These are phyloP conservation scores for Anthostomella pinea DNA, from an alignment of 2,329 filamentous ascomycete genomes.

Conservation along the genomic window DNA sequence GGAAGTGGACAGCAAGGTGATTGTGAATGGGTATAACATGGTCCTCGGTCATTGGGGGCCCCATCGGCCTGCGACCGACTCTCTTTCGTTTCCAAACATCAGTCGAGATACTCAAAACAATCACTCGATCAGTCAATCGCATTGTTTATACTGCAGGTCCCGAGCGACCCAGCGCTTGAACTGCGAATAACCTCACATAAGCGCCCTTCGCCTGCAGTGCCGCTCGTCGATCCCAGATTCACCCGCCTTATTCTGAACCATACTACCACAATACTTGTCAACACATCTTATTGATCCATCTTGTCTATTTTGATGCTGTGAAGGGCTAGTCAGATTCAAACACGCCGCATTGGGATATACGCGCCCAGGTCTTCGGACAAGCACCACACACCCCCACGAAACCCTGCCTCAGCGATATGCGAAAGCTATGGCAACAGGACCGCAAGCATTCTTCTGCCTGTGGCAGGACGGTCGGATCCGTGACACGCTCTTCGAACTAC, in stretches of 20 bases:
- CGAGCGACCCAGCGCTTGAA: constrained; percentile 29
- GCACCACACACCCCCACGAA: constrained; percentile 15
- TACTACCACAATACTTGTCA: neutral
- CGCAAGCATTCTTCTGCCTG: constrained; percentile 53
- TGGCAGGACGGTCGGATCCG: constrained; percentile 52
- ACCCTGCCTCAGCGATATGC: constrained; percentile 42
- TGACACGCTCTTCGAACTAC: constrained; percentile 46
- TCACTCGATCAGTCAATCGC: constrained; percentile 18
- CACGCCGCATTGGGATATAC: no score
- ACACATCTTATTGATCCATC: neutral
- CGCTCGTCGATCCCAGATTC: constrained; percentile 16
- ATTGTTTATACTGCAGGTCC: constrained; percentile 21
- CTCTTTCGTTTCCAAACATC: constrained; percentile 22
- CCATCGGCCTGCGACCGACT: constrained; percentile 21
- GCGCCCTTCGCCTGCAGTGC: constrained; percentile 20
- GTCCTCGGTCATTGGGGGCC: constrained; percentile 23
- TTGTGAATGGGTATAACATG: constrained; percentile 31
- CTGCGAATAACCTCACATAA: constrained; percentile 33
- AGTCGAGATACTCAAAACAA: constrained; percentile 22
- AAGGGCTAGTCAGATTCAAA: no score
- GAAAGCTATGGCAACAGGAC: constrained; percentile 49
- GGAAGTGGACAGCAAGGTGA: constrained; percentile 2
- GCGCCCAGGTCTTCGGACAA: constrained; percentile 9
- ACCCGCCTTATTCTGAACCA: constrained; percentile 10
- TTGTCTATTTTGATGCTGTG: no score